A percentile compares a stretch with the other conserved stretches of the same genome.
phyloP scores from a whole-genome alignment of 805 yeast species.

The Peterozyma xylosa region DNA sequence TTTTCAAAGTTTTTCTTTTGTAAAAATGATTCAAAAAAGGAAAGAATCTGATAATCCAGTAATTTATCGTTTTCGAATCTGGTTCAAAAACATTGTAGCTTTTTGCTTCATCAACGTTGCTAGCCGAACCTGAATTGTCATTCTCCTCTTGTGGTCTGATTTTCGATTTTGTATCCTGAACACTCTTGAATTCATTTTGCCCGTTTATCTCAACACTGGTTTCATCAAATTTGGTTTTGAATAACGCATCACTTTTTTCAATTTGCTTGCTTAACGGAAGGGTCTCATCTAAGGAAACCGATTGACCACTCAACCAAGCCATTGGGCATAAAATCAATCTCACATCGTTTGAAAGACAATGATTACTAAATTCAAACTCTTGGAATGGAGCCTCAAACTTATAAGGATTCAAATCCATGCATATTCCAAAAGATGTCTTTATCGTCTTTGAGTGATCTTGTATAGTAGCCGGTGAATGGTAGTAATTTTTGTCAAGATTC shows the following conservation, averaged over 20 bases:
- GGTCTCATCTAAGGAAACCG: slow-evolving; percentile 25
- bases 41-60: slow-evolving; percentile 68
- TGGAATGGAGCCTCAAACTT: slow-evolving; percentile 75
- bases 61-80: slow-evolving; percentile 45
- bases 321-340: slow-evolving; percentile 68
- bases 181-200: too few species aligned
- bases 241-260: neutral
- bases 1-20: slow-evolving; percentile 14
- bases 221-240: slow-evolving; percentile 8
- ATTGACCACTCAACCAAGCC: slow-evolving; percentile 69
- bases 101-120: neutral
- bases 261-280: neutral
- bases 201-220: neutral
- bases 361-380: slow-evolving; percentile 60
- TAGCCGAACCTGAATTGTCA: too few species aligned
- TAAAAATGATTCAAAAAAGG: slow-evolving; percentile 44
- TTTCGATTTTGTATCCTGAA: too few species aligned
- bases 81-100: slow-evolving; percentile 19
- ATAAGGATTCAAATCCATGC: slow-evolving; percentile 92
- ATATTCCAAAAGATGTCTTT: slow-evolving; percentile 66
- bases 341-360: slow-evolving; percentile 38
- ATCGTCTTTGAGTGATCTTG: slow-evolving; percentile 14
- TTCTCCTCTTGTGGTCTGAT: too few species aligned
- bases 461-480: slow-evolving; percentile 3
- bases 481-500: slow-evolving; percentile 18